phyloP scores from a whole-genome alignment of 2,329 filamentous ascomycete species.

The Colletotrichum camelliae region DNA sequence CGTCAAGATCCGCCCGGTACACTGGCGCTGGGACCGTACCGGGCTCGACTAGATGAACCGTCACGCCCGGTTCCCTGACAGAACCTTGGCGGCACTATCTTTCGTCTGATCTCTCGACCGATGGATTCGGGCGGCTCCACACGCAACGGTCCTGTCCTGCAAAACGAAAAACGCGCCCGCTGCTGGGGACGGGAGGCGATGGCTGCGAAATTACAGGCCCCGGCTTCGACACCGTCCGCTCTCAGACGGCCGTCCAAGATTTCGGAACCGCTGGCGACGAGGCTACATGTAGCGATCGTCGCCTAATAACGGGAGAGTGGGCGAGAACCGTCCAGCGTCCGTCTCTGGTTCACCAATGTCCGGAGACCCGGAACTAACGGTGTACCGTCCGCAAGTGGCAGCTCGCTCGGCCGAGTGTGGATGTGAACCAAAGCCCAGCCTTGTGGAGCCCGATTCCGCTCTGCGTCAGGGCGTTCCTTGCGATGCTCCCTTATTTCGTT shows the following conservation, averaged over 20 bases:
- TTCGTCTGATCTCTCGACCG: constrained; percentile 13
- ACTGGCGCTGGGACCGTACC: background rate
- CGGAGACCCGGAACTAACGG: background rate
- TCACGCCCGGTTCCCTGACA: constrained; percentile 1
- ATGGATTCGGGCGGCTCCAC: background rate
- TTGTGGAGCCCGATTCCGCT: constrained; percentile 5
- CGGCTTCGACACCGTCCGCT: constrained; percentile 3
- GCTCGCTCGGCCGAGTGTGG: constrained; percentile 2
- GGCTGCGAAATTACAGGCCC: constrained; percentile 8
- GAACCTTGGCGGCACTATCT: constrained; percentile 2
- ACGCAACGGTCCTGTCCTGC: background rate
- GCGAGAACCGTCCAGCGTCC: background rate
- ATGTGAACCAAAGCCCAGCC: background rate
- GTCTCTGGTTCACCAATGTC: background rate
- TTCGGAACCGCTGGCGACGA: background rate
- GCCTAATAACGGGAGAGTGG: background rate
- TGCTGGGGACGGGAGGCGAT: background rate
- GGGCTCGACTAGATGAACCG: constrained; percentile 6
- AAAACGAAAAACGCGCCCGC: background rate
- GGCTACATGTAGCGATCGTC: background rate
- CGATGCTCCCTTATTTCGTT: background rate
- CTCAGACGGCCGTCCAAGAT: background rate
- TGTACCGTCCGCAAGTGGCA: background rate
- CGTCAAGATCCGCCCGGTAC: background rate
- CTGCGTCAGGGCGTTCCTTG: constrained; percentile 5